phyloP scores from a whole-genome alignment of 768 basidiomycete species.

The Macrolepiota dolichaula region DNA sequence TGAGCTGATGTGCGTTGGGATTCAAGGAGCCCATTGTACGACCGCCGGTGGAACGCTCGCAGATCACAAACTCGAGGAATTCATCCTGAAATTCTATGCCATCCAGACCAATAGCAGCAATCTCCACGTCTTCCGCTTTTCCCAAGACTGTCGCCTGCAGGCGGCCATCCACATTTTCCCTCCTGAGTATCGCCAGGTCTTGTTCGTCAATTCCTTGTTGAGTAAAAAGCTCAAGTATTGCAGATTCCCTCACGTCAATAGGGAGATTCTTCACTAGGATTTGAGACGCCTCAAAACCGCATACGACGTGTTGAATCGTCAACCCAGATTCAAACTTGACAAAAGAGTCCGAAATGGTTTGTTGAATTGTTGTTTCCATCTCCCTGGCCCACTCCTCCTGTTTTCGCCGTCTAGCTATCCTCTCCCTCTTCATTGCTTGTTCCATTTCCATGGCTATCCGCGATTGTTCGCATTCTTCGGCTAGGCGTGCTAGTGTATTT shows the following conservation, averaged over 20 bases:
- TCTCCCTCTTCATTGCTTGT: not conserved
- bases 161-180: slow-evolving; percentile 18
- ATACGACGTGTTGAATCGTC: slow-evolving; percentile 7
- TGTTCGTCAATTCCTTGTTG: slow-evolving; percentile 11
- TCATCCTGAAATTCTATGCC: slow-evolving; percentile 45
- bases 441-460: not conserved
- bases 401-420: not conserved
- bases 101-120: slow-evolving; percentile 40
- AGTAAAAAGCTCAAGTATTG: slow-evolving; percentile 13
- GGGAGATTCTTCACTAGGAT: slow-evolving; percentile 15
- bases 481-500: not conserved
- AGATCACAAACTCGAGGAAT: slow-evolving; percentile 37
- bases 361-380: slow-evolving; percentile 5
- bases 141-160: slow-evolving; percentile 41
- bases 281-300: slow-evolving; percentile 15
- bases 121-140: slow-evolving; percentile 35
- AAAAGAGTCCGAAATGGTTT: slow-evolving; percentile 12
- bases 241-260: slow-evolving; percentile 2
- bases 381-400: slow-evolving; percentile 10
- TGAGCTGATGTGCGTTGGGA: slow-evolving; percentile 35
- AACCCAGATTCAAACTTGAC: slow-evolving; percentile 21
- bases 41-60: slow-evolving; percentile 32
- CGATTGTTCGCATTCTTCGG: not conserved
- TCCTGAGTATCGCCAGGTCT: slow-evolving; percentile 15
- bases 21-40: slow-evolving; percentile 35